Evolutionary conservation across 1,139 yeast genomes (phyloP).

Genomic region (Yamadazyma pseudoaaseri): DNA sequence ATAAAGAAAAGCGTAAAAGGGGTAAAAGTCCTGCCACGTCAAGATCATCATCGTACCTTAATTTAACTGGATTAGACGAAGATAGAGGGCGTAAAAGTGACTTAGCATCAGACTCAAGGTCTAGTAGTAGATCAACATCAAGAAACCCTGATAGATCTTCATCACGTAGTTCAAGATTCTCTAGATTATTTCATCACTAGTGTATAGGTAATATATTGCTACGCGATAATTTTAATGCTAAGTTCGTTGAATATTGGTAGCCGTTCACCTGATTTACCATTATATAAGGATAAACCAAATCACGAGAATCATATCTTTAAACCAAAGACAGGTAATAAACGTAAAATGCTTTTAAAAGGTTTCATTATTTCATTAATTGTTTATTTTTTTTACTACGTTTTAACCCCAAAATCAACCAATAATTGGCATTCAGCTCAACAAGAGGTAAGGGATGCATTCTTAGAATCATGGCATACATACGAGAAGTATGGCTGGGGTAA

Average conservation of each 20-base stretch:
- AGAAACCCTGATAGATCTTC: conserved; percentile 8
- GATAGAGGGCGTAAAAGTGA: conserved; percentile 17
- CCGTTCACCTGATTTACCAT: conserved; percentile 20
- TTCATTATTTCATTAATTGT: conserved; percentile 37
- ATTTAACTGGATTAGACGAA: conserved; percentile 9
- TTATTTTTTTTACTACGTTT: conserved; percentile 32
- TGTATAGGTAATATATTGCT: too few species aligned
- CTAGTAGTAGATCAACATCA: conserved; percentile 3
- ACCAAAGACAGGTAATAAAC: conserved; percentile 14
- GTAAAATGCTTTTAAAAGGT: conserved; percentile 44
- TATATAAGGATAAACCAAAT: conserved; percentile 31
- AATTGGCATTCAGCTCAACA: conserved; percentile 48
- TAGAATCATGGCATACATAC: conserved; percentile 80
- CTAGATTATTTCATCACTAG: conserved; percentile 10
- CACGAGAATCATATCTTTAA: conserved; percentile 17
- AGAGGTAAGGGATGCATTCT: conserved; percentile 62
- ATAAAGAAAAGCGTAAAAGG: conserved; percentile 12
- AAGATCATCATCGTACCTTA: conserved; percentile 11
- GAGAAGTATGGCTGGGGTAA: conserved; percentile 79
- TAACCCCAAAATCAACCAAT: conserved; percentile 3
- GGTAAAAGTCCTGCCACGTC: conserved; percentile 10
- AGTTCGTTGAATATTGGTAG: neutral
- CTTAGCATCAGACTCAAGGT: conserved; percentile 13
- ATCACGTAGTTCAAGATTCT: conserved; percentile 5
- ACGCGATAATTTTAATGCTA: neutral